A percentile compares a stretch with the other conserved stretches of the same genome.
Evolutionary conservation across 805 yeast genomes (phyloP).

Genomic region (Millerago galiae): DNA sequence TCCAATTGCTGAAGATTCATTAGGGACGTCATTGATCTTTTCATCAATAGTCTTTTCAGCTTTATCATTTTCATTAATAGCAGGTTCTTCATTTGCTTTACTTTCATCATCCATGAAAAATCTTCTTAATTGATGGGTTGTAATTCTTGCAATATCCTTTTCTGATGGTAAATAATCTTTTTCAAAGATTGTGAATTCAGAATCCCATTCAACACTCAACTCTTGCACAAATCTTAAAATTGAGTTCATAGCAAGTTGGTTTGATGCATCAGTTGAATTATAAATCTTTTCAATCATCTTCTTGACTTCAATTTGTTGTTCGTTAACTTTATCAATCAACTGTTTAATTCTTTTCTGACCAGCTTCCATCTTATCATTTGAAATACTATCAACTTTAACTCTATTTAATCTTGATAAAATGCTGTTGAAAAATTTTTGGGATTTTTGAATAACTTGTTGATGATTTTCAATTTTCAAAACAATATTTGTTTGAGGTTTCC

Average conservation of each 20-base stretch:
- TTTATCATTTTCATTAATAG: constrained; percentile 3
- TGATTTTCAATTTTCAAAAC: constrained; percentile 60
- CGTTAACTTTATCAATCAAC: constrained; percentile 44
- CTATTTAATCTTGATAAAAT: constrained; percentile 61
- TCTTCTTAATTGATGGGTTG: constrained; percentile 78
- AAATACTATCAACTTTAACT: constrained; percentile 69
- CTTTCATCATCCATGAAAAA: constrained; percentile 52
- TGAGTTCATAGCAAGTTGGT: constrained; percentile 63
- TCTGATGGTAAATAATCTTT: constrained; percentile 79
- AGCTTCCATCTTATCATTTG: constrained; percentile 62
- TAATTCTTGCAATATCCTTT: constrained; percentile 83
- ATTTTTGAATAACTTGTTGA: constrained; percentile 44
- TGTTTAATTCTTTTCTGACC: constrained; percentile 56
- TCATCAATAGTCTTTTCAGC: constrained; percentile 6
- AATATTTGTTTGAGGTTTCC: constrained; percentile 68
- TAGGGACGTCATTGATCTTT: not conserved
- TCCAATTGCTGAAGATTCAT: no score
- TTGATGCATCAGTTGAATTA: constrained; percentile 49
- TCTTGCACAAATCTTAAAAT: constrained; percentile 71
- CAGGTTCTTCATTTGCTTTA: constrained; percentile 14
- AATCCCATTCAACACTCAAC: constrained; percentile 81
- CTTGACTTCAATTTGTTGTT: constrained; percentile 43
- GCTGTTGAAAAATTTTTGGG: constrained; percentile 63
- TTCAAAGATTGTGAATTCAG: constrained; percentile 76
- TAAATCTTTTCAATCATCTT: constrained; percentile 46